Percentiles rank a stretch among this genome's conserved stretches.
phyloP scores from a whole-genome alignment of 2,329 filamentous ascomycete genomes.

The Aureobasidium sp. region DNA sequence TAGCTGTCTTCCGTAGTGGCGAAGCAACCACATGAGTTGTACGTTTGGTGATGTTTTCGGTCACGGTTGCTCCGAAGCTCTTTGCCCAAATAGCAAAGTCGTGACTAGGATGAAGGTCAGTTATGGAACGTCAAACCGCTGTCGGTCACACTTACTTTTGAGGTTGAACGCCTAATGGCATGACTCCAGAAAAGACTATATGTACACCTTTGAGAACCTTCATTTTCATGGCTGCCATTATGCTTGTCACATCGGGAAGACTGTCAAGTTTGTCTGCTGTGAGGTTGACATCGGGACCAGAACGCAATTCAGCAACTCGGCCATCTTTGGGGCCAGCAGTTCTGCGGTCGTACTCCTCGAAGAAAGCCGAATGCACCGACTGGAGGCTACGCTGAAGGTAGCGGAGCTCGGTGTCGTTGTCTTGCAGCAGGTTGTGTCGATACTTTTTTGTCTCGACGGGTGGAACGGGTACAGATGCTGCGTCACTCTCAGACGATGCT shows the following conservation, averaged over 20 bases:
- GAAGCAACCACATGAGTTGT: conserved; percentile 68
- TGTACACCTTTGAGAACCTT: conserved; percentile 66
- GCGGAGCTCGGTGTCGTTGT: conserved; percentile 78
- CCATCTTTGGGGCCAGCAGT: conserved; percentile 37
- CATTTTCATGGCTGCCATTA: conserved; percentile 77
- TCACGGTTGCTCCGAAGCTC: conserved; percentile 72
- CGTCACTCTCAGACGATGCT: conserved; percentile 29
- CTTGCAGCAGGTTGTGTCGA: conserved; percentile 72
- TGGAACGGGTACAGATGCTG: conserved; percentile 34
- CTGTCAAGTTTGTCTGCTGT: conserved; percentile 44
- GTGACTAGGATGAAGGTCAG: conserved; percentile 44
- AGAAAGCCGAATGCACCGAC: conserved; percentile 72
- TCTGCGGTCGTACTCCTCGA: conserved; percentile 66
- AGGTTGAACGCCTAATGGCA: conserved; percentile 74
- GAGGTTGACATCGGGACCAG: conserved; percentile 43
- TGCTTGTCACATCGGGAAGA: conserved; percentile 76
- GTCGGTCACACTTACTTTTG: conserved; percentile 42
- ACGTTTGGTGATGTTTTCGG: conserved; percentile 47
- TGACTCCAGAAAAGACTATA: conserved; percentile 84
- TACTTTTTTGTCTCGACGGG: conserved; percentile 35
- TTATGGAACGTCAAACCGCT: background rate
- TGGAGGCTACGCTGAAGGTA: conserved; percentile 70
- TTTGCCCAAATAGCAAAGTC: conserved; percentile 84
- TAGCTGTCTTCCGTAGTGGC: conserved; percentile 69
- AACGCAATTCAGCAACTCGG: conserved; percentile 45